Conservation (phyloP, 805 yeast species). For the Metschnikowia lunata region DNA sequence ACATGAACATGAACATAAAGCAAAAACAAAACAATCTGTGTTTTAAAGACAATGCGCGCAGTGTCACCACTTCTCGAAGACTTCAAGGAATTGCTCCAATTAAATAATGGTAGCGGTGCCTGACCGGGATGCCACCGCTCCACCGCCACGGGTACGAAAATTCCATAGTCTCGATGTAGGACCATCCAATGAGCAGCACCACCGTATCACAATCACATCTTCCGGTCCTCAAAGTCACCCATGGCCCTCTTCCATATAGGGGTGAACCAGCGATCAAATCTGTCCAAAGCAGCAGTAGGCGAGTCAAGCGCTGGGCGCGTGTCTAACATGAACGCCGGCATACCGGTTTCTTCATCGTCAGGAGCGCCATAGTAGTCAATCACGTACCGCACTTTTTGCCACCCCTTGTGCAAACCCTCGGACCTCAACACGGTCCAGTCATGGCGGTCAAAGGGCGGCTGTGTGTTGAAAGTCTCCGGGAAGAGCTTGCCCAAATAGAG, state of each 20-base stretch:
- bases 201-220: neutral
- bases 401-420: constrained; percentile 40
- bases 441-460: constrained; percentile 95
- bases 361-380: constrained; percentile 97
- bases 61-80: too few relatives aligned
- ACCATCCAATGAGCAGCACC: too few relatives aligned
- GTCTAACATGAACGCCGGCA: constrained; percentile 89
- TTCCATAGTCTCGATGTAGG: too few relatives aligned
- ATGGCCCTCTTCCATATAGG: constrained; percentile 69
- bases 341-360: constrained; percentile 77
- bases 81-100: too few relatives aligned
- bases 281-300: constrained; percentile 56
- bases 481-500: constrained; percentile 61
- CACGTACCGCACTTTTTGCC: constrained; percentile 79
- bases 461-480: constrained; percentile 67
- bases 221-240: constrained; percentile 41
- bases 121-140: too few relatives aligned
- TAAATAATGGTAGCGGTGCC: too few relatives aligned
- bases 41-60: too few relatives aligned
- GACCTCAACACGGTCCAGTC: constrained; percentile 94
- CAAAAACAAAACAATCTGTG: neutral
- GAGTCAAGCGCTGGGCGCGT: constrained; percentile 93
- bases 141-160: too few relatives aligned
- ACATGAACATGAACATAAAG: neutral
- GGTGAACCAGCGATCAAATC: constrained; percentile 62